Evolutionary conservation across 805 yeast genomes (phyloP).

Genomic region (Dipodascus albidus): DNA sequence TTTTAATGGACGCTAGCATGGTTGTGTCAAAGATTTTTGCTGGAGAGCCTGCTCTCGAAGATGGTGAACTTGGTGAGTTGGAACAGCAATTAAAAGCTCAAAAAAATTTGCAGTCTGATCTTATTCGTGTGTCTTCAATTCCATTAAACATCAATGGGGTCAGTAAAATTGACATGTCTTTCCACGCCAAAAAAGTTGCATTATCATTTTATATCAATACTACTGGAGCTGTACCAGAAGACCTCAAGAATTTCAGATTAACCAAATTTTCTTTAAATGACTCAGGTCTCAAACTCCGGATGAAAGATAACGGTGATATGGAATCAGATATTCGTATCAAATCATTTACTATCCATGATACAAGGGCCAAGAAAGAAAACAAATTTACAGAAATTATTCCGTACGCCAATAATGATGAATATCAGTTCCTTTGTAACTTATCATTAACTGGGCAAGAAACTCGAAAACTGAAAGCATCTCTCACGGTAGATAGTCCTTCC

Average conservation of each 20-base stretch:
- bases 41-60: conserved; percentile 37
- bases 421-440: conserved; percentile 58
- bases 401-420: conserved; percentile 42
- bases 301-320: conserved; percentile 44
- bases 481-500: conserved; percentile 70
- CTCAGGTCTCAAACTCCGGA: conserved; percentile 37
- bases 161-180: conserved; percentile 32
- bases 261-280: conserved; percentile 52
- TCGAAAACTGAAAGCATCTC: conserved; percentile 23
- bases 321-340: conserved; percentile 51
- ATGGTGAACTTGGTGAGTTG: conserved; percentile 42
- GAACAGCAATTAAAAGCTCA: conserved; percentile 15
- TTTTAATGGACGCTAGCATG: conserved; percentile 42
- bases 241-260: conserved; percentile 26
- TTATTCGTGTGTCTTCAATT: neutral
- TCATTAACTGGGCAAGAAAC: conserved; percentile 30
- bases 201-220: conserved; percentile 32
- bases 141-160: neutral
- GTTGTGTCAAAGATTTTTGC: conserved; percentile 45
- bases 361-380: conserved; percentile 49
- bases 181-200: conserved; percentile 52
- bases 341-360: conserved; percentile 71
- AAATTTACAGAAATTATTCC: conserved; percentile 78
- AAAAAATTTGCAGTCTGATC: conserved; percentile 7
- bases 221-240: conserved; percentile 11